A percentile compares a stretch with the other conserved stretches of the same genome.
phyloP scores from a whole-genome alignment of 768 basidiomycete species.

The button mushroom (Agaricus bisporus) region DNA sequence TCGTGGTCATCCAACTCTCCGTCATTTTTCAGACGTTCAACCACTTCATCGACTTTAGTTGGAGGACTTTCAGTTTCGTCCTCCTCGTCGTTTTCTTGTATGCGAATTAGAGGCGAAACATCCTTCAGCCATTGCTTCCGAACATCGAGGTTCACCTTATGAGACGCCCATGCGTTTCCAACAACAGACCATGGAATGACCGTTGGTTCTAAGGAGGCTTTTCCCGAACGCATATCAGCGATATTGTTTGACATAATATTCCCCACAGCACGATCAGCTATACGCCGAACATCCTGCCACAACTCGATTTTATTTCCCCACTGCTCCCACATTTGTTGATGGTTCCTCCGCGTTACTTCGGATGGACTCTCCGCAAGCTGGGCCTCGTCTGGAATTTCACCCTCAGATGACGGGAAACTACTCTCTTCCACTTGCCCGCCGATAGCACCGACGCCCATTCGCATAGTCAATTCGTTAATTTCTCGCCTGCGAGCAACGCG shows the following conservation, averaged over 20 bases:
- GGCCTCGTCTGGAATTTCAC: slow-evolving; percentile 2
- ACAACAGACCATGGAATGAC: slow-evolving; percentile 63
- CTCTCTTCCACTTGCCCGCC: slow-evolving; percentile 57
- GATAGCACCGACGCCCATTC: slow-evolving; percentile 75
- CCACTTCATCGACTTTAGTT: slow-evolving; percentile 56
- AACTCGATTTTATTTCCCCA: slow-evolving; percentile 68
- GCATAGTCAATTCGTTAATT: slow-evolving; percentile 75
- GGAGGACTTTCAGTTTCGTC: slow-evolving; percentile 29
- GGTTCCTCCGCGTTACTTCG: neutral
- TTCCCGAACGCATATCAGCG: slow-evolving; percentile 21
- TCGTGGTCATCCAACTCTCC: slow-evolving; percentile 77
- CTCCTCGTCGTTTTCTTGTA: slow-evolving; percentile 21
- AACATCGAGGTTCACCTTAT: slow-evolving; percentile 40
- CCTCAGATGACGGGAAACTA: slow-evolving; percentile 13
- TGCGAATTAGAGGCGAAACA: slow-evolving; percentile 19
- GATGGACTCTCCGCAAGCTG: neutral
- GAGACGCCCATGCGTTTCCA: slow-evolving; percentile 57
- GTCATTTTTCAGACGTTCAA: slow-evolving; percentile 73
- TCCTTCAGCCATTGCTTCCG: slow-evolving; percentile 61
- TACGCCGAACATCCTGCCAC: slow-evolving; percentile 65
- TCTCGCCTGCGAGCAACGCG: slow-evolving; percentile 62
- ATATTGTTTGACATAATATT: slow-evolving; percentile 40
- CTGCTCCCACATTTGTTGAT: slow-evolving; percentile 42
- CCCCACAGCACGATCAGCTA: slow-evolving; percentile 75
- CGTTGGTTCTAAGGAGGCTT: slow-evolving; percentile 46